phyloP scores from a whole-genome alignment of 805 yeast species.

The Candida morakotiae region DNA sequence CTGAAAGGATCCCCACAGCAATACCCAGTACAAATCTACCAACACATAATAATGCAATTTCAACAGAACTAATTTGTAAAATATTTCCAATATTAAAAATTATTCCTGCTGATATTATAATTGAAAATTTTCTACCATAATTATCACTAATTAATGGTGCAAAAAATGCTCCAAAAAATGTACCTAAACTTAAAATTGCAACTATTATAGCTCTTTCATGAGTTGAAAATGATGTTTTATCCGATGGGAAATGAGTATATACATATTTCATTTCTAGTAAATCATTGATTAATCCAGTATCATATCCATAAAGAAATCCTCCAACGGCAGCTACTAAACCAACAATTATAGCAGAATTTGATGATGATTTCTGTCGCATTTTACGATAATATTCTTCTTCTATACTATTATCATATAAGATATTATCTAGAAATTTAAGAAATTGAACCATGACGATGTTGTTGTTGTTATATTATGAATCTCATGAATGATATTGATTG shows the following conservation, averaged over 20 bases:
- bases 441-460: background rate
- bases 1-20: slow-evolving; percentile 64
- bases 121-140: slow-evolving; percentile 66
- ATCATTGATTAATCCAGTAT: slow-evolving; percentile 82
- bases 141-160: slow-evolving; percentile 66
- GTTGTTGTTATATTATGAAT: too few species aligned
- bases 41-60: slow-evolving; percentile 52
- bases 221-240: slow-evolving; percentile 47
- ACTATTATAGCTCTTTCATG: slow-evolving; percentile 69
- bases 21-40: slow-evolving; percentile 76
- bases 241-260: slow-evolving; percentile 47
- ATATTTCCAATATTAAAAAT: slow-evolving; percentile 70
- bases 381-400: slow-evolving; percentile 34
- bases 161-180: slow-evolving; percentile 64
- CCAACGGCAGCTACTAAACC: slow-evolving; percentile 88
- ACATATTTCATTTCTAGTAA: slow-evolving; percentile 74
- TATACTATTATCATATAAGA: slow-evolving; percentile 31
- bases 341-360: slow-evolving; percentile 63
- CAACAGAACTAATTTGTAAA: slow-evolving; percentile 56
- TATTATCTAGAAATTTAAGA: slow-evolving; percentile 12
- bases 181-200: slow-evolving; percentile 77
- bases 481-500: too few species aligned
- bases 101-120: slow-evolving; percentile 56
- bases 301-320: slow-evolving; percentile 86
- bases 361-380: slow-evolving; percentile 45